Percentiles rank a stretch among this genome's conserved stretches.
These are phyloP conservation scores for Moniliophthora roreri DNA, from an alignment of 1,284 basidiomycete genomes.

Conservation along the genomic window DNA sequence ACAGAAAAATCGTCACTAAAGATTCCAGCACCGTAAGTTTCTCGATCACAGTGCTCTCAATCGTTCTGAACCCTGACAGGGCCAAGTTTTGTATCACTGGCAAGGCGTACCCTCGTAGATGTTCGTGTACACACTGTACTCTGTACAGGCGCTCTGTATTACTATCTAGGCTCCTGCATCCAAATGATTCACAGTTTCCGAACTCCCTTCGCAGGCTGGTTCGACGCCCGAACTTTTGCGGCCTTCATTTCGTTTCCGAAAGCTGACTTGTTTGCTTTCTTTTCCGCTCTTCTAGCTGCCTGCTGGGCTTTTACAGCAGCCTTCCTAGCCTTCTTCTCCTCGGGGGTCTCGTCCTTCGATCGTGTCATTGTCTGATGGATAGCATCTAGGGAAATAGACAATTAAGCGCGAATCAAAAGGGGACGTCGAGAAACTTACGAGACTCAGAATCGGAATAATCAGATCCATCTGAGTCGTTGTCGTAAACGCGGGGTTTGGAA, in stretches of 20 bases:
- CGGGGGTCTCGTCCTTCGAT: conserved; percentile 77
- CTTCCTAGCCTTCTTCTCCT: conserved; percentile 89
- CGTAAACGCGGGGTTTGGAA: conserved; percentile 14
- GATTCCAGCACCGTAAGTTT: conserved; percentile 61
- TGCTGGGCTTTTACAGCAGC: conserved; percentile 83
- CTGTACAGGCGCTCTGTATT: not conserved
- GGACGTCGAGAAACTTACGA: not conserved
- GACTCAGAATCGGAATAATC: conserved; percentile 35
- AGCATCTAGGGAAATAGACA: conserved; percentile 24
- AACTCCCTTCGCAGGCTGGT: conserved; percentile 43
- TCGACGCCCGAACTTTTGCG: conserved; percentile 42
- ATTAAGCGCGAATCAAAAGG: not conserved
- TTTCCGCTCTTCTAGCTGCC: conserved; percentile 74
- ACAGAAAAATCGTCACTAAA: conserved; percentile 84
- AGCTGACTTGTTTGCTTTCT: conserved; percentile 77
- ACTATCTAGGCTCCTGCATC: not conserved
- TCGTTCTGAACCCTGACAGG: conserved; percentile 28
- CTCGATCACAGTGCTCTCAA: not conserved
- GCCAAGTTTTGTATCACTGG: conserved; percentile 50
- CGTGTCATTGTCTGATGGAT: conserved; percentile 58
- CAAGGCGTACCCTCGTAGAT: conserved; percentile 28
- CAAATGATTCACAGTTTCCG: conserved; percentile 34
- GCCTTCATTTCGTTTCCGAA: conserved; percentile 76
- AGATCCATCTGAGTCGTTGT: conserved; percentile 27
- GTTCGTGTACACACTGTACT: not conserved